Evolutionary conservation across 805 yeast species (phyloP).

Genomic region (Suhomyces sp.): DNA sequence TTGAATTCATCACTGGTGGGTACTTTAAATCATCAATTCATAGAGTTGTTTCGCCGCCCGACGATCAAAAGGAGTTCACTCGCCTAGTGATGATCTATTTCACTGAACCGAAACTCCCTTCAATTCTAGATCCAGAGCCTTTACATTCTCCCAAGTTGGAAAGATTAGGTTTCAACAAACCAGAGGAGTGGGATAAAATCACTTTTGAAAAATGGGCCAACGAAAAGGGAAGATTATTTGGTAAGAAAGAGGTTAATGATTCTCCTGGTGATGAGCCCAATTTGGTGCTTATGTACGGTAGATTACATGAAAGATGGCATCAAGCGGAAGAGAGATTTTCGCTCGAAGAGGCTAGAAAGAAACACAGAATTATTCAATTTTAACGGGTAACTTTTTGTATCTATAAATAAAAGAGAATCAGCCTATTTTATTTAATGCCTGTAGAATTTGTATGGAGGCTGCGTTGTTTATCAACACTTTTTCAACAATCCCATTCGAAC

Average conservation of each 20-base stretch:
- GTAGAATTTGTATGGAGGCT: conserved; percentile 16
- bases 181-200: conserved; percentile 27
- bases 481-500: conserved; percentile 2
- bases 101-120: conserved; percentile 14
- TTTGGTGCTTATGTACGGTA: conserved; percentile 36
- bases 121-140: conserved; percentile 14
- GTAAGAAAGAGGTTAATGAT: conserved; percentile 35
- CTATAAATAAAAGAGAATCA: not conserved
- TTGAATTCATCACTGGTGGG: conserved; percentile 32
- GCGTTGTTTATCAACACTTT: conserved; percentile 17
- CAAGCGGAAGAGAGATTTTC: conserved; percentile 16
- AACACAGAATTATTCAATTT: conserved; percentile 21
- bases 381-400: not conserved
- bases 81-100: conserved; percentile 14
- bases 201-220: conserved; percentile 31
- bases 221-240: conserved; percentile 46
- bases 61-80: conserved; percentile 13
- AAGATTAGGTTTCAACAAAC: conserved; percentile 14
- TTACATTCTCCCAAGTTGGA: conserved; percentile 10
- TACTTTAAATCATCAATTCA: conserved; percentile 16
- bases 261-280: conserved; percentile 35
- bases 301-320: conserved; percentile 45
- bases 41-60: conserved; percentile 15
- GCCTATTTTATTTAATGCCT: conserved; percentile 8
- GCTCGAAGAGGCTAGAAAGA: conserved; percentile 25